Conservation (phyloP, 2,329 filamentous ascomycete species). For the Fusarium sp. region DNA sequence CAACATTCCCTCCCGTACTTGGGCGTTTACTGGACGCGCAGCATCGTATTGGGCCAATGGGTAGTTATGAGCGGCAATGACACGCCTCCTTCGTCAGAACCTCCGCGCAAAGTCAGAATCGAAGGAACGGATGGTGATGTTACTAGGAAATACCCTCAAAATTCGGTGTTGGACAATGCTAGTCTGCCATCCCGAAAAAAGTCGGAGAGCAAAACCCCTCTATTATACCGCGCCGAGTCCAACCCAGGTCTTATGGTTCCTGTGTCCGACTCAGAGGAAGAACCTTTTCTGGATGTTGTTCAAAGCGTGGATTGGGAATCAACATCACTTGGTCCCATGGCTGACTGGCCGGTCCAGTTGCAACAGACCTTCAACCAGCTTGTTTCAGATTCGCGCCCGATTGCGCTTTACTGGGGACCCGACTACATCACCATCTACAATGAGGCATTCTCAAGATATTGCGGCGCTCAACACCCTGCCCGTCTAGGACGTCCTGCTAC, state of each 20-base stretch:
- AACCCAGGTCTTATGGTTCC: slow-evolving; percentile 50
- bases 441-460: slow-evolving; percentile 72
- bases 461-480: slow-evolving; percentile 72
- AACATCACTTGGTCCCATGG: slow-evolving; percentile 61
- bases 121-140: slow-evolving; percentile 40
- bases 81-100: slow-evolving; percentile 46
- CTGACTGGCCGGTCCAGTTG: slow-evolving; percentile 59
- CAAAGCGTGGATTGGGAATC: slow-evolving; percentile 60
- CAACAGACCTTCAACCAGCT: slow-evolving; percentile 59
- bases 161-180: slow-evolving; percentile 37
- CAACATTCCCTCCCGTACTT: slow-evolving; percentile 48
- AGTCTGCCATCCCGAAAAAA: slow-evolving; percentile 35
- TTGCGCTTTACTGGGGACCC: slow-evolving; percentile 73
- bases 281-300: slow-evolving; percentile 55
- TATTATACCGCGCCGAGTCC: slow-evolving; percentile 47
- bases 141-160: slow-evolving; percentile 37
- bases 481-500: slow-evolving; percentile 71
- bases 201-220: slow-evolving; percentile 41
- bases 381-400: slow-evolving; percentile 60
- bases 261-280: slow-evolving; percentile 50
- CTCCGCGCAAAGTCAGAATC: slow-evolving; percentile 48
- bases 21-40: slow-evolving; percentile 54
- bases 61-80: slow-evolving; percentile 55
- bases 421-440: slow-evolving; percentile 75
- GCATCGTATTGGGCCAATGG: slow-evolving; percentile 50